A percentile compares a stretch with the other conserved stretches of the same genome.
Evolutionary conservation across 2,329 filamentous ascomycete species (phyloP).

Genomic region (Neopestalotiopsis clavispora): DNA sequence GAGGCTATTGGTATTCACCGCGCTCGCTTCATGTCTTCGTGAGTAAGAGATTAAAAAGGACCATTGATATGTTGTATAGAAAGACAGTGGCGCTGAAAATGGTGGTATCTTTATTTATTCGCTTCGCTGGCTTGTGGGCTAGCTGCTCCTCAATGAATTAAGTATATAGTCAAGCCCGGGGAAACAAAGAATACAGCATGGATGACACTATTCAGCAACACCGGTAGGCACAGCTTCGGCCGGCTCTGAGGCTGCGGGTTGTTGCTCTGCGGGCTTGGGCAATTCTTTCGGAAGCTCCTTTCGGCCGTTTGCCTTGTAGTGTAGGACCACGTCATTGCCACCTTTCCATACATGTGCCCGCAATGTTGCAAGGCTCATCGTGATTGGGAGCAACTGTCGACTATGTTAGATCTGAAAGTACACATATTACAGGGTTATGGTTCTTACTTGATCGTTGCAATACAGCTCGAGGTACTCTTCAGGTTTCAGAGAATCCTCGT

Average conservation of each 20-base stretch:
- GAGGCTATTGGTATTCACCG: too few species aligned
- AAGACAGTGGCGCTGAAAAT: not conserved
- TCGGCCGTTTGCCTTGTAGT: constrained; percentile 91
- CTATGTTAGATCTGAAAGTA: constrained; percentile 23
- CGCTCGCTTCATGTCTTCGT: too few species aligned
- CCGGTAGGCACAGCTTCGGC: constrained; percentile 2
- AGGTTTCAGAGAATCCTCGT: constrained; percentile 68
- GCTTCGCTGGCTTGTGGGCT: not conserved
- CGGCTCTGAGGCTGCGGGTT: not conserved
- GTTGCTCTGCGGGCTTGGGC: constrained; percentile 22
- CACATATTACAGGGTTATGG: not conserved
- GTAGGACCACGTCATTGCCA: constrained; percentile 87
- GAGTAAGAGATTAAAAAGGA: too few species aligned
- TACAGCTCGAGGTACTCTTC: constrained; percentile 96
- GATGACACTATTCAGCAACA: constrained; percentile 1
- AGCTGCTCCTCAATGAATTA: not conserved
- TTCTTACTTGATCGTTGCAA: constrained; percentile 85
- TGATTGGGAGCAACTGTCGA: constrained; percentile 68
- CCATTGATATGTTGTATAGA: not conserved
- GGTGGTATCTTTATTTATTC: constrained; percentile 2
- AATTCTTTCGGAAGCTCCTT: constrained; percentile 60
- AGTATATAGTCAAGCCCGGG: not conserved
- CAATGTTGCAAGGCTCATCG: constrained; percentile 93
- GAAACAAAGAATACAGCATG: not conserved
- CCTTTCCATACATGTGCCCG: constrained; percentile 93